phyloP scores from a whole-genome alignment of 208 protist genomes.

The Trypanosoma cruzi region DNA sequence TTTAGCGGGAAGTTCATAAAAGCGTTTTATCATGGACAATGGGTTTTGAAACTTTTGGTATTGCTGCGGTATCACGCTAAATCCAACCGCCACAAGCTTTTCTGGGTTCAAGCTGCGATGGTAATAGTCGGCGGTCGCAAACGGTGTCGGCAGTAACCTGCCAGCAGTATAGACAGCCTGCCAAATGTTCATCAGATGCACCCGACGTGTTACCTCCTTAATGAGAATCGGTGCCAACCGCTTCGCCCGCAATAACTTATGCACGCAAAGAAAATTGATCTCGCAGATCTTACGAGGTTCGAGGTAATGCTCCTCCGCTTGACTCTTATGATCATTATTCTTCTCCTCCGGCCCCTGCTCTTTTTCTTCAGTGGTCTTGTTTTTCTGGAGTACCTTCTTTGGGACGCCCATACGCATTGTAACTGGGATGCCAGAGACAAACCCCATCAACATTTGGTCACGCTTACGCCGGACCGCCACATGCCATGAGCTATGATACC shows the following conservation, averaged over 20 bases:
- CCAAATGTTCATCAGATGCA: conserved; percentile 95
- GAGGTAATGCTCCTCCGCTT: conserved; percentile 22
- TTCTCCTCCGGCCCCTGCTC: not conserved
- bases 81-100: conserved; percentile 95
- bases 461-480: conserved; percentile 94
- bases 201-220: conserved; percentile 98
- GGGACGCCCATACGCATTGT: conserved; percentile 79
- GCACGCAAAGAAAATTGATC: conserved; percentile 99
- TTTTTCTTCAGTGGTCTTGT: conserved; percentile 1
- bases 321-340: not conserved
- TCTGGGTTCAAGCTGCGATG: conserved; percentile 98
- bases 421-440: conserved; percentile 97
- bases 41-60: conserved; percentile 86
- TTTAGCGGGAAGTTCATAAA: conserved; percentile 63
- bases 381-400: conserved; percentile 10
- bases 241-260: conserved; percentile 98
- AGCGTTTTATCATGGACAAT: conserved; percentile 76
- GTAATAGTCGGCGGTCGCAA: conserved; percentile 94
- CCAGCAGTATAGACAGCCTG: conserved; percentile 99
- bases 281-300: conserved; percentile 93
- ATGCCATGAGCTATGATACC: conserved; percentile 96
- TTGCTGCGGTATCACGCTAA: conserved; percentile 58
- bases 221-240: conserved; percentile 99
- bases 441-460: conserved; percentile 94
- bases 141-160: conserved; percentile 95